Evolutionary conservation across 1,284 basidiomycete species (phyloP), one percentile per base, ranked within the genome.

Genomic region (Ganoderma lingzhi): DNA sequence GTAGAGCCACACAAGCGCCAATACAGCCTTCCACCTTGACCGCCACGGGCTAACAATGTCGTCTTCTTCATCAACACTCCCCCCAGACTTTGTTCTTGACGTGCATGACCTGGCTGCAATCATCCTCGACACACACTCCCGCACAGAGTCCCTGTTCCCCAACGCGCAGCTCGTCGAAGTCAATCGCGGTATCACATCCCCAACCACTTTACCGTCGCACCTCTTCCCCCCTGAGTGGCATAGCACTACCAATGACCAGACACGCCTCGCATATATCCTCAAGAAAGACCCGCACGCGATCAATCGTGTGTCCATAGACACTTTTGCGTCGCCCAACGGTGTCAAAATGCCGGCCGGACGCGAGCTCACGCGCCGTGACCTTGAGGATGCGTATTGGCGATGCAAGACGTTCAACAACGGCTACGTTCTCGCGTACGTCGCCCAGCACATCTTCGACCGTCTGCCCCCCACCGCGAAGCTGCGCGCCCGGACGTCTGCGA

Each of bases 381-480:
- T 76, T 55, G 75, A 75, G 64, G 68, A 72, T 67, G 69, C 68
- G 2, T 75, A 63, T 70, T 75, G 74, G 74, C 71, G 71, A n/a
- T 76, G 75, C 72, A 74, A 76, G 70, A 66, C 59, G 6, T 75
- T 53, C 73, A 65, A 76, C 68, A 71, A 39, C 45, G 74, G 71
- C 10, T 74, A 71, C 62, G 35, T 74, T 35, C 71, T 75, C 61
- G 67, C 69, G 2, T 75, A 75, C 48, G 72, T 62, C 62, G 75
- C 74, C 17, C 74, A 74, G 59, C 69, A 62, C 28, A 70, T 76
- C 56, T 68, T 75, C 62, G 71, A 71, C 44, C 59, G 66, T 41
- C 73, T 76, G n/a, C 75, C 75, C 17, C 55, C 68, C n/a, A 69
- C 74, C 6, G 70, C 74, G 4, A 63, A 35, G 9, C 67, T 75